These are phyloP conservation scores for Ceriops decandra DNA, from an alignment of 345 rosid genomes.

Conservation along the genomic window DNA sequence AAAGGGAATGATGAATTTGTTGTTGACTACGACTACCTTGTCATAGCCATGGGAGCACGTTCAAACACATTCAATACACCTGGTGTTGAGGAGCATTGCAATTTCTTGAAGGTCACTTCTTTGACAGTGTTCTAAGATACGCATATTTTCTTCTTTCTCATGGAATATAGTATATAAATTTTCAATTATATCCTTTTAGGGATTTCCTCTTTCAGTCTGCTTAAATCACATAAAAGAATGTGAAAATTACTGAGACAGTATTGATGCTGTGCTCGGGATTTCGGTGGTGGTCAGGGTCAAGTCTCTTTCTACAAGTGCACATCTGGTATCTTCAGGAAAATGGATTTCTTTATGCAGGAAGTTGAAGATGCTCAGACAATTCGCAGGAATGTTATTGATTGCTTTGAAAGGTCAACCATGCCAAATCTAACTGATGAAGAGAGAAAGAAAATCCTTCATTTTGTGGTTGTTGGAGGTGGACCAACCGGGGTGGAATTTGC, in stretches of 20 bases:
- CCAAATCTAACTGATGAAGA: constrained; percentile 85
- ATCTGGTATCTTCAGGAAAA: constrained; percentile 4
- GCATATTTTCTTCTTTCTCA: background rate
- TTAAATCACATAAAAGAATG: too few relatives aligned
- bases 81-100: constrained; percentile 85
- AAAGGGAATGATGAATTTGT: constrained; percentile 66
- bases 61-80: constrained; percentile 94
- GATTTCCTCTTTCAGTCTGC: too few relatives aligned
- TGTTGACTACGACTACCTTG: constrained; percentile 86
- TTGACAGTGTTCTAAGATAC: background rate
- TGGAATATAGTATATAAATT: too few relatives aligned
- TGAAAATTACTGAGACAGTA: too few relatives aligned
- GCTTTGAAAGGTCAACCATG: constrained; percentile 88
- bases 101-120: constrained; percentile 74
- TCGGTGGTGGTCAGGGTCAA: background rate
- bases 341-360: constrained; percentile 50
- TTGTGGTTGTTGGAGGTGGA: constrained; percentile 98
- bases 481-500: constrained; percentile 99
- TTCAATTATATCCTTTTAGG: too few relatives aligned
- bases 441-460: constrained; percentile 83
- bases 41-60: constrained; percentile 92
- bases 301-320: background rate
- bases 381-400: constrained; percentile 73
- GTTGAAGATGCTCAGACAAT: constrained; percentile 95
- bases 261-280: too few relatives aligned